Evolutionary conservation across 768 basidiomycete species (phyloP).

Genomic region (Auricularia cornea): DNA sequence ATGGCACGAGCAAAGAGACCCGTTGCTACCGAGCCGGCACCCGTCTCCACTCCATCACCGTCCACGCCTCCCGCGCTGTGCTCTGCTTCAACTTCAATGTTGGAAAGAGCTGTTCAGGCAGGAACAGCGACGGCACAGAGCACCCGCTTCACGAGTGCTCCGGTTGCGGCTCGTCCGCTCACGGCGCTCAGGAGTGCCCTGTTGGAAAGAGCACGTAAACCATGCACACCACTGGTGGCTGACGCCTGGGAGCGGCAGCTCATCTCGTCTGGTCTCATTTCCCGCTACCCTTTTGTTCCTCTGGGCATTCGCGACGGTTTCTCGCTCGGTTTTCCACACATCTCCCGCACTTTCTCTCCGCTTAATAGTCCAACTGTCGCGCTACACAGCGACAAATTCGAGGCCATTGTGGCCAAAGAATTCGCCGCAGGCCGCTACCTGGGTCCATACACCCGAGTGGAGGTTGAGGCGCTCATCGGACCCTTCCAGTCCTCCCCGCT

Average conservation of each 20-base stretch:
- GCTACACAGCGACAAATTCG: conserved; percentile 8
- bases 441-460: conserved; percentile 20
- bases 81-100: conserved; percentile 32
- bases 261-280: conserved; percentile 7
- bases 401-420: conserved; percentile 12
- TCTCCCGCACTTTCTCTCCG: conserved; percentile 22
- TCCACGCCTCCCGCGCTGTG: conserved; percentile 6
- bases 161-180: conserved; percentile 5
- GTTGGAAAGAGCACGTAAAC: conserved; percentile 21
- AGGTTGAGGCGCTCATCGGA: conserved; percentile 24
- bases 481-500: conserved; percentile 35
- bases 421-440: conserved; percentile 16
- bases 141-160: conserved; percentile 30
- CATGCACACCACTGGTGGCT: conserved; percentile 25
- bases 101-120: conserved; percentile 15
- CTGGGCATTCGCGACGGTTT: conserved; percentile 25
- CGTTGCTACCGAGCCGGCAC: conserved; percentile 12
- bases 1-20: conserved; percentile 19
- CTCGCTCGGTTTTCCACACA: conserved; percentile 23
- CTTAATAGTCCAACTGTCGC: conserved; percentile 22
- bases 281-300: conserved; percentile 21
- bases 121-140: not conserved
- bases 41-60: conserved; percentile 14
- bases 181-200: conserved; percentile 36
- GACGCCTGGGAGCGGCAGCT: conserved; percentile 25